Percentiles rank a stretch among this genome's conserved stretches.
phyloP scores from a whole-genome alignment of 345 rosid genomes.

The Triadica sebifera region DNA sequence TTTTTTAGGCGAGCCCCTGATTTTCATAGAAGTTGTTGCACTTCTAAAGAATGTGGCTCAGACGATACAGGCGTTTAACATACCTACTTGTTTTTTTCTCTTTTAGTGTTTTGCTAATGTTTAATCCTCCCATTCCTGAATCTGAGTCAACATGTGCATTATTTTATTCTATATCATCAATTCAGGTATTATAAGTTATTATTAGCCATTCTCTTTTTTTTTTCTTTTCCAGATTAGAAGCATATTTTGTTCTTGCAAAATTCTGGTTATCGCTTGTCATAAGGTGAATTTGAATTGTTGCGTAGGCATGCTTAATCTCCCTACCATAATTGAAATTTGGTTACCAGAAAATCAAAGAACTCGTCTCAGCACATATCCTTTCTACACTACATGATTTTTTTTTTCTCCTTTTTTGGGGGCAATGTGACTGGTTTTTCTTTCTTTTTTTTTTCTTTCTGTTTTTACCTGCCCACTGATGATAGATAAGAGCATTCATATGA shows the following conservation, averaged over 20 bases:
- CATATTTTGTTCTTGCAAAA: too few relatives aligned
- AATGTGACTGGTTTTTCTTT: too few relatives aligned
- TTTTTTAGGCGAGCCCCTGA: constrained; percentile 87
- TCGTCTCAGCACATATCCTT: too few relatives aligned
- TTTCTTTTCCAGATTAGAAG: not conserved
- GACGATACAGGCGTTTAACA: constrained; percentile 66
- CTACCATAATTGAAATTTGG: too few relatives aligned
- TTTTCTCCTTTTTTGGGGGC: too few relatives aligned
- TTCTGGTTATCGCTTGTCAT: too few relatives aligned
- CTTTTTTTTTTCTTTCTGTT: too few relatives aligned
- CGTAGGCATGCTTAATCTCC: too few relatives aligned
- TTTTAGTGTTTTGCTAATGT: constrained; percentile 12
- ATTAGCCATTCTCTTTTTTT: not conserved
- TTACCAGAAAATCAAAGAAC: too few relatives aligned
- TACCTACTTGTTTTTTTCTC: constrained; percentile 11
- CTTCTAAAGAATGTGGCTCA: constrained; percentile 70
- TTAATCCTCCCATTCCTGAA: constrained; percentile 76
- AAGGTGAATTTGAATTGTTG: too few relatives aligned
- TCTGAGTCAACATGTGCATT: constrained; percentile 73
- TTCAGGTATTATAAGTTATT: constrained; percentile 88
- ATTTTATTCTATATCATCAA: constrained; percentile 95
- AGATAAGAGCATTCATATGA: not conserved
- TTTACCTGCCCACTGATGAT: not conserved
- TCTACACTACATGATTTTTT: too few relatives aligned
- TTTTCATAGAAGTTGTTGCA: constrained; percentile 96